Percentiles rank a stretch among this genome's conserved stretches.
Conservation (phyloP, 148 eudicot species). For the Rhododendron vialii region DNA sequence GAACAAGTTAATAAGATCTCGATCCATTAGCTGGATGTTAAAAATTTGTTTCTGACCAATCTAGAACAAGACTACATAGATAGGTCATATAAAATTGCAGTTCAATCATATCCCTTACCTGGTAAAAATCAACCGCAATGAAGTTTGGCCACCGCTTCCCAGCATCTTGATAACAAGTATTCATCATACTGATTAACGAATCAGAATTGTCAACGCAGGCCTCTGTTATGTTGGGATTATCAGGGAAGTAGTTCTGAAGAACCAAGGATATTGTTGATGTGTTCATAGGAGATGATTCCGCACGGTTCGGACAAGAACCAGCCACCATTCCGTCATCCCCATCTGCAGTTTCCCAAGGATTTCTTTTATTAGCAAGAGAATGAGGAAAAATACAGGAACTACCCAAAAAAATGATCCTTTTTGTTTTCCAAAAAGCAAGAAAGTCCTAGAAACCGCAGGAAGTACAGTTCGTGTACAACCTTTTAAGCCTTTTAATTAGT, state of each 20-base stretch:
- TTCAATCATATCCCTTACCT: constrained; percentile 32
- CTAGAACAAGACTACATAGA: neutral
- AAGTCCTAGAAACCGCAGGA: neutral
- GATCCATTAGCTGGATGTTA: neutral
- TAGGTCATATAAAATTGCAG: neutral
- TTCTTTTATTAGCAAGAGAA: neutral
- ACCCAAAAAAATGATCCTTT: neutral
- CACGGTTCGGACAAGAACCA: constrained; percentile 66
- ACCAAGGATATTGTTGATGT: constrained; percentile 54
- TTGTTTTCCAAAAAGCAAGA: neutral
- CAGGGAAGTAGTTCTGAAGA: constrained; percentile 76
- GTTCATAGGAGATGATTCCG: constrained; percentile 64
- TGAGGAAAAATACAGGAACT: neutral
- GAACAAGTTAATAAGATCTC: constrained; percentile 13
- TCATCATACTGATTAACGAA: constrained; percentile 53
- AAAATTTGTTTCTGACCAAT: neutral
- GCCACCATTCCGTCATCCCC: constrained; percentile 65
- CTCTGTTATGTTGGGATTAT: constrained; percentile 50
- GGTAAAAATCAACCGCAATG: constrained; percentile 89
- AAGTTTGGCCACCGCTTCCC: constrained; percentile 93
- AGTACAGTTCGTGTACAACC: neutral
- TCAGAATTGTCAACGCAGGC: constrained; percentile 82
- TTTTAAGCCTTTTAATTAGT: neutral
- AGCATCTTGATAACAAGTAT: constrained; percentile 58
- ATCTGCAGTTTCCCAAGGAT: constrained; percentile 47